Base-by-base conservation (phyloP, 768 basidiomycete genomes). In the Tulasnella sp. region DNA sequence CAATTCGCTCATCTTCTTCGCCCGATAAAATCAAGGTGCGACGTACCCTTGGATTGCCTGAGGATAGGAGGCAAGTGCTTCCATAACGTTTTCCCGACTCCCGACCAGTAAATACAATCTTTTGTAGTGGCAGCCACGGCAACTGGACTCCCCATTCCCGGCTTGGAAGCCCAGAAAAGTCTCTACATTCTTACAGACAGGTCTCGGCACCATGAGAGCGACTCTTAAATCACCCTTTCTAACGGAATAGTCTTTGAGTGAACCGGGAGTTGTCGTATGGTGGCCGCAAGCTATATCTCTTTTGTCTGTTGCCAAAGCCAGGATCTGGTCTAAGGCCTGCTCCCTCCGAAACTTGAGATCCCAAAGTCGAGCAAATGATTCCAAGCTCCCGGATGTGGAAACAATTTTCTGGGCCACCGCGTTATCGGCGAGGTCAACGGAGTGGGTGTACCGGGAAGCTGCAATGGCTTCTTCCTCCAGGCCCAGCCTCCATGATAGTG, bases 371-470 rank as follows among this genome's bases (percentile, higher is more conserved):
- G 50, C 18, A 8, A 77, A 58, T 6, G 76, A 9, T 16, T 40
- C 31, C 14, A 77, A 31, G n/a, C n/a, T 54, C 48, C 76, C 48
- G 1, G 76, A 12, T 14, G 14, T 2, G 22, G 34, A 34, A 6
- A 46, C 37, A 28, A 77, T 18, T 8, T 31, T 9, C 3, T 42
- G 18, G 7, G 37, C 54, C 28, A 41, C 41, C 28, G 22, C n/a
- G 8, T 9, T 18, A 34, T 77, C 48, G n/a, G 44, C 9, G 31
- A 77, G 28, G 24, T 50, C 16, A 22, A 54, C 48, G 11, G n/a
- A 28, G 48, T 77, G 76, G 12, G 54, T 46, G 48, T 77, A 77
- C 6, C 76, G 76, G 31, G 76, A 77, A 28, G 76, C 76, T 48
- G 28, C 31, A 42, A 37, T 54, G 3, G 76, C 76, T 31, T 77